Evolutionary conservation across 306 rosid genomes (phyloP).

Genomic region (Sindora glabra): DNA sequence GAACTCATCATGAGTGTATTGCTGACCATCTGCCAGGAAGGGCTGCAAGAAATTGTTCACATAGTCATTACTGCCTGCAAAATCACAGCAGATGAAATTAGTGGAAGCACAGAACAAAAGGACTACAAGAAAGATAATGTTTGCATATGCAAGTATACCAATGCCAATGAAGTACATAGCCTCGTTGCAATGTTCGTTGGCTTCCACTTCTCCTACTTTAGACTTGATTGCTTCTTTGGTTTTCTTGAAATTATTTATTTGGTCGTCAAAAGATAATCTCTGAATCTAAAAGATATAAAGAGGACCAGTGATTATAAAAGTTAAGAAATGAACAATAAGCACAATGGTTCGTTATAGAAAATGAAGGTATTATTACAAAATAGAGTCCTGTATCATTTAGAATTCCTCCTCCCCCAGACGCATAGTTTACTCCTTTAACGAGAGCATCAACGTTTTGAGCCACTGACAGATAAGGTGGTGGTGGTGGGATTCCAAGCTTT

Average conservation of each 20-base stretch:
- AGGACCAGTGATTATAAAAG: background rate
- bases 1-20: slow-evolving; percentile 73
- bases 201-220: slow-evolving; percentile 42
- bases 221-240: slow-evolving; percentile 38
- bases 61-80: slow-evolving; percentile 79
- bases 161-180: slow-evolving; percentile 77
- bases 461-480: slow-evolving; percentile 69
- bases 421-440: slow-evolving; percentile 67
- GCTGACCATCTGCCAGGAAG: slow-evolving; percentile 68
- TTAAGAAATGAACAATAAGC: background rate
- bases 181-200: slow-evolving; percentile 46
- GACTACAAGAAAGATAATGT: background rate
- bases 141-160: slow-evolving; percentile 27
- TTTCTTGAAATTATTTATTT: slow-evolving; percentile 44
- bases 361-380: slow-evolving; percentile 45
- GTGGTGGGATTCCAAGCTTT: slow-evolving; percentile 64
- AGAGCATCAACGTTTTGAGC: slow-evolving; percentile 48
- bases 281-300: slow-evolving; percentile 40
- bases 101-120: slow-evolving; percentile 30
- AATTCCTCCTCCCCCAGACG: slow-evolving; percentile 93
- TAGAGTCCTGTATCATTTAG: slow-evolving; percentile 80
- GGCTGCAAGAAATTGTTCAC: slow-evolving; percentile 89
- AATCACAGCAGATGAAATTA: background rate
- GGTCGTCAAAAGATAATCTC: slow-evolving; percentile 73
- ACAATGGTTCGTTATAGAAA: too few species aligned